Percentiles rank a stretch among this genome's conserved stretches.
phyloP scores from a whole-genome alignment of 2,329 filamentous ascomycete species.

The Pseudogymnoascus sp. region DNA sequence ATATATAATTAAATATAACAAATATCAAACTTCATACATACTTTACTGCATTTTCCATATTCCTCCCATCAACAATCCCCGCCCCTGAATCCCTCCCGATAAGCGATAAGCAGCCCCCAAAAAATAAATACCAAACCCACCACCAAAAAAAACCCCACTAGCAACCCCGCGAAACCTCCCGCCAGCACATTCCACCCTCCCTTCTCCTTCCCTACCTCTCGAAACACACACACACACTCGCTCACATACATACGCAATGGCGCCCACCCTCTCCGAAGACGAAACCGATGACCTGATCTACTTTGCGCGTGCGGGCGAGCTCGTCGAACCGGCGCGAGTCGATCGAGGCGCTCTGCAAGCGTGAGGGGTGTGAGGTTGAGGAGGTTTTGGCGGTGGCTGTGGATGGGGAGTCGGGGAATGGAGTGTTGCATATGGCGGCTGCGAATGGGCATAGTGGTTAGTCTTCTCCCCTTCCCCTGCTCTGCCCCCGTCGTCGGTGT shows the following conservation, averaged over 20 bases:
- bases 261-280: constrained; percentile 57
- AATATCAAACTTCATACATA: neutral
- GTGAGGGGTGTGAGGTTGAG: constrained; percentile 47
- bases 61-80: neutral
- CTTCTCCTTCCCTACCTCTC: neutral
- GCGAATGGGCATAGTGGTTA: constrained; percentile 82
- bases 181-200: neutral
- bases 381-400: constrained; percentile 63
- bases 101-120: neutral
- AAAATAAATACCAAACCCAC: constrained; percentile 1
- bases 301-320: constrained; percentile 72
- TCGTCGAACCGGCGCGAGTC: constrained; percentile 49
- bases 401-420: constrained; percentile 72
- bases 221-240: no score
- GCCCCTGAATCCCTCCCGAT: neutral
- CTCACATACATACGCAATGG: no score
- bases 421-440: constrained; percentile 79
- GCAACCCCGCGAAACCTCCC: neutral
- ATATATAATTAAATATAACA: neutral
- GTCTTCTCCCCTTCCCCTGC: constrained; percentile 16
- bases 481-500: neutral
- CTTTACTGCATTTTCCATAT: neutral
- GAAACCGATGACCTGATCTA: constrained; percentile 90
- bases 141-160: constrained; percentile 6
- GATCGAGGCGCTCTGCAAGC: constrained; percentile 53